Evolutionary conservation across 352 stramenopile species (phyloP).

Genomic region (Aphanomyces cochlioides): DNA sequence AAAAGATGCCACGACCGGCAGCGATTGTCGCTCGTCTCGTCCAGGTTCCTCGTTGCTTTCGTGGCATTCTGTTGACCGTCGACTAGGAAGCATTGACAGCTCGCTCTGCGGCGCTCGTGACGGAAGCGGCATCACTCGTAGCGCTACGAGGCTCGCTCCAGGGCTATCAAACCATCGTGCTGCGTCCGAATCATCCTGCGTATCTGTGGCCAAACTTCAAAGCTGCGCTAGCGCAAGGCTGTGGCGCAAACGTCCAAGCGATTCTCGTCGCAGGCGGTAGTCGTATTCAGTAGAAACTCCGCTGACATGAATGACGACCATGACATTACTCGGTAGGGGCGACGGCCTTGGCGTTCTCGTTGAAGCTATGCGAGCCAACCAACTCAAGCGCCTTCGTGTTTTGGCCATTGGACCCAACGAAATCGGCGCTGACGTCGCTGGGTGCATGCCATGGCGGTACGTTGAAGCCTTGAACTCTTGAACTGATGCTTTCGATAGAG

Average conservation of each 20-base stretch:
- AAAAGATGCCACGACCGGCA: slow-evolving; percentile 1
- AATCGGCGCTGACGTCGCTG: slow-evolving; percentile 9
- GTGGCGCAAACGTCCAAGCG: neutral
- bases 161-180: neutral
- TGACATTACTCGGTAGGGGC: slow-evolving; percentile 30
- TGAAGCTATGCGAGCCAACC: slow-evolving; percentile 38
- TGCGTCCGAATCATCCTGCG: neutral
- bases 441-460: slow-evolving; percentile 13
- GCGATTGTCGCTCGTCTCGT: neutral
- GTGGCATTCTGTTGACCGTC: neutral
- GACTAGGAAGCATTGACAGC: neutral
- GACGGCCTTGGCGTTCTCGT: slow-evolving; percentile 38
- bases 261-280: neutral
- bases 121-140: neutral
- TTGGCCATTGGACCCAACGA: slow-evolving; percentile 44
- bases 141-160: neutral
- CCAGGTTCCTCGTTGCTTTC: neutral
- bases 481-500: neutral
- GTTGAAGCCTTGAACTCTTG: neutral
- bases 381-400: slow-evolving; percentile 43
- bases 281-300: neutral
- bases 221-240: neutral
- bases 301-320: slow-evolving; percentile 35
- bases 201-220: neutral
- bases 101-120: neutral